A percentile compares a stretch with the other conserved stretches of the same genome.
Evolutionary conservation across 2,329 filamentous ascomycete species (phyloP).

Genomic region (Chaetomium olivaceum): DNA sequence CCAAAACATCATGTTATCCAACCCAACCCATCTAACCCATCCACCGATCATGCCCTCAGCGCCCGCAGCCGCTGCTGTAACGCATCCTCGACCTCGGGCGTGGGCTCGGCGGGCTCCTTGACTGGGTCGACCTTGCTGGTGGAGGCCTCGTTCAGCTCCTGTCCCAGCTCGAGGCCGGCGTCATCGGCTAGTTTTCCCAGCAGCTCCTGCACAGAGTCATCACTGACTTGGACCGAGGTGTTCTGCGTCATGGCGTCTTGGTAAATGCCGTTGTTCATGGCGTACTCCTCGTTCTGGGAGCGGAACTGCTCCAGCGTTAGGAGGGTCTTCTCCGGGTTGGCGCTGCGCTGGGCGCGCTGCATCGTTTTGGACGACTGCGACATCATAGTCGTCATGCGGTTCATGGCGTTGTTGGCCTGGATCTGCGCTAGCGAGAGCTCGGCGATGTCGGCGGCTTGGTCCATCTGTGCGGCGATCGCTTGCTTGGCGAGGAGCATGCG

Average conservation of each 20-base stretch:
- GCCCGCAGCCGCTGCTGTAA: conserved; percentile 63
- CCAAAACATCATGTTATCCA: not conserved
- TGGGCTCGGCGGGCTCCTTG: conserved; percentile 61
- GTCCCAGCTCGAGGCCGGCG: conserved; percentile 77
- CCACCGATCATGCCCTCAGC: conserved; percentile 45
- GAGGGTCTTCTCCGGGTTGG: conserved; percentile 63
- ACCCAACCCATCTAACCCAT: not conserved
- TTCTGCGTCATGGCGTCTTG: conserved; percentile 81
- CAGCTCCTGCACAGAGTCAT: conserved; percentile 84
- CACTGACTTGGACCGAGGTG: conserved; percentile 69
- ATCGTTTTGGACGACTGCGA: conserved; percentile 59
- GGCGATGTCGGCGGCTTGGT: conserved; percentile 65
- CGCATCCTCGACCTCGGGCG: conserved; percentile 76
- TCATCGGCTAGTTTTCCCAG: conserved; percentile 86
- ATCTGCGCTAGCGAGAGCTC: conserved; percentile 62
- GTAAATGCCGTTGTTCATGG: conserved; percentile 71
- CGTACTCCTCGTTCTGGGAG: conserved; percentile 63
- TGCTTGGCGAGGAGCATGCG: conserved; percentile 64
- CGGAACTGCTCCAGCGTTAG: conserved; percentile 62
- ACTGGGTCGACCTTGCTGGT: conserved; percentile 59
- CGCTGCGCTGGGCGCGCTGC: conserved; percentile 58
- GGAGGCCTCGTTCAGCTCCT: conserved; percentile 65
- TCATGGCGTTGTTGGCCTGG: conserved; percentile 65
- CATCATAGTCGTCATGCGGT: conserved; percentile 66
- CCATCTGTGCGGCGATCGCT: conserved; percentile 63